Percentiles rank a stretch among this genome's conserved stretches.
These are phyloP conservation scores for Solanum sejunctum DNA, from an alignment of 257 asterid species.

Conservation along the genomic window DNA sequence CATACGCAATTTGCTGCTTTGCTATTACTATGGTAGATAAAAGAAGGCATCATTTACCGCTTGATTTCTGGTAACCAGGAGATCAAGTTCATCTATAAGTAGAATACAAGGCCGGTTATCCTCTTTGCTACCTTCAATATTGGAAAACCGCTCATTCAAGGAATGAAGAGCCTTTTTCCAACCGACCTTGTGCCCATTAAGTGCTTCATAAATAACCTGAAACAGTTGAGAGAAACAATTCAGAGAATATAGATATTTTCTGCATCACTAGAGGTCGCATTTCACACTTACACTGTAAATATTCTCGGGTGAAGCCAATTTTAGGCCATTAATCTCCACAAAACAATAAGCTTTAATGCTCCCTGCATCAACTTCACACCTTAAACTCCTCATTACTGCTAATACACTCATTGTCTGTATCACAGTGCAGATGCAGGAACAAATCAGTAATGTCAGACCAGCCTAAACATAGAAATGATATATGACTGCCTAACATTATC, in stretches of 20 bases:
- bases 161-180: constrained; percentile 91
- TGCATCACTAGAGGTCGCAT: not conserved
- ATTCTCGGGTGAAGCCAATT: constrained; percentile 87
- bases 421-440: constrained; percentile 12
- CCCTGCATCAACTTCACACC: constrained; percentile 81
- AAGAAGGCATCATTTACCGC: constrained; percentile 32
- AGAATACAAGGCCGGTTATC: constrained; percentile 74
- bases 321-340: constrained; percentile 93
- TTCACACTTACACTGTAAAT: constrained; percentile 57
- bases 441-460: not conserved
- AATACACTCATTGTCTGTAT: constrained; percentile 95
- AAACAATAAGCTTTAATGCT: constrained; percentile 68
- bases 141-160: constrained; percentile 72
- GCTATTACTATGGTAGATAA: not conserved
- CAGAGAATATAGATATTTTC: not conserved
- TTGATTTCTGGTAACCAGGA: constrained; percentile 86
- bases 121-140: constrained; percentile 29
- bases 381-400: constrained; percentile 67
- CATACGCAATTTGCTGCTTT: not conserved
- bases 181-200: constrained; percentile 79
- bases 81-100: constrained; percentile 93
- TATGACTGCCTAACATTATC: not conserved
- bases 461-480: not conserved
- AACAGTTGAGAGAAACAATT: constrained; percentile 9
- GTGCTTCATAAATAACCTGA: constrained; percentile 88